Base-by-base conservation (phyloP, 345 rosid species). In the Xanthoceras sorbifolium region DNA sequence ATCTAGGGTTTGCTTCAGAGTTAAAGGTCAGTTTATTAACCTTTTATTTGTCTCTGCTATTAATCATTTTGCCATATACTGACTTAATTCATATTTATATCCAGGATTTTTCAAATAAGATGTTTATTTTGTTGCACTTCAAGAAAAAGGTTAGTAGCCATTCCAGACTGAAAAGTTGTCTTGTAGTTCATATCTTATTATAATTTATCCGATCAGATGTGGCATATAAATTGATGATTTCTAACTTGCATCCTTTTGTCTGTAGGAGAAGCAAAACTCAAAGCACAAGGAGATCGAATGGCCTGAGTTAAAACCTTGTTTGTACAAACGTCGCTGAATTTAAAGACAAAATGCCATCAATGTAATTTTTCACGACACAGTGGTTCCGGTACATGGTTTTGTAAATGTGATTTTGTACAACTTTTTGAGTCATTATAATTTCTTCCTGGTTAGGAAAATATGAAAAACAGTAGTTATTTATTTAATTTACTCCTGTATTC, bases 231-330 rank as follows among this genome's bases (percentile, higher is more conserved):
- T 25, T 63, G 76, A 55, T 72, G 3, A 1, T 36, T 34, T 4
- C 20, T 36, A 3, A 60, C 79, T 63, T 14, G 61, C 17, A 17
- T 69, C 38, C 23, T 67, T 79, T 61, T 31, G 9, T 67, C 60
- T 78, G 75, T 57, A 95, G 99, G 93, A 89, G 77, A 80, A 88
- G 76, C 73, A 74, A 69, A 84, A 61, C 64, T 87, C 90, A 20
- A 80, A 80, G 69, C 64, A 63, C 79, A 88, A 87, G 81, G 92
- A 84, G 71, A 88, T 90, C 1, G 79, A 82, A 40, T 96, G 98
- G 97, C 98, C 98, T 0, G 93, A 93, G 84, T 76, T 96, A 70
- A 95, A 95, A 82, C 94, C 99, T 74, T 94, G 98, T 79, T 54
- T 94, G 62, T 92, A 94, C 85, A 94, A 94, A 86, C 94, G 97